Evolutionary conservation across 805 yeast genomes (phyloP), one percentile per base, ranked within the genome.

Genomic region (Candida golubevii): DNA sequence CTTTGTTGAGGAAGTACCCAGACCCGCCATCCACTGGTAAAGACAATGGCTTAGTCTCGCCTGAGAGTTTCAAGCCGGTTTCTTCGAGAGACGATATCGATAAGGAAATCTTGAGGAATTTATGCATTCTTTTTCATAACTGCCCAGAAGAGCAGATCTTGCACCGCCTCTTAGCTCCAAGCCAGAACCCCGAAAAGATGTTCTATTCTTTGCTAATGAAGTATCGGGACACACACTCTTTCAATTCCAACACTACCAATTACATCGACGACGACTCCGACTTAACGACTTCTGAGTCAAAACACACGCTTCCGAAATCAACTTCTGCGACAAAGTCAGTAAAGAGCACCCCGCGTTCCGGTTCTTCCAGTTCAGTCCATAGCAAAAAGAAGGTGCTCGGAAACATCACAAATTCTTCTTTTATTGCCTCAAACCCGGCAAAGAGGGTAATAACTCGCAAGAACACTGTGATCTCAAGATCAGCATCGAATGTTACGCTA

Each of bases 71-170:
- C 35, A 59, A 59, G 39, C 70, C 73, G n/a, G 61, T 69, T 33
- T 15, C 43, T 4, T 39, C 42, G 5, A 11, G 14, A 7, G 44
- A 41, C n/a, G 46, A 47, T n/a, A 78, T 86, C 47, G 95, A 88
- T 60, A 68, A 69, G 44, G 90, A 85, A 58, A 83, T 88, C 44
- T 69, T 88, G 57, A 81, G 85, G 55, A 86, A 85, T 58, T 67
- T 88, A 49, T 83, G 84, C 36, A 86, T 86, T 7, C 67, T 88
- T 49, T 88, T 93, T 79, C 96, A 85, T 60, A 91, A 90, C 44
- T 85, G 83, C 50, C 73, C 76, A 36, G 75, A 76, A 41, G 63
- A 72, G 4, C 67, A 71, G 8, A 77, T 88, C 26, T 61, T 79
- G 26, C 61, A 70, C 8, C 76, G 78, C 50, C 69, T 88, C 37